A percentile compares a stretch with the other conserved stretches of the same genome.
Conservation (phyloP, 192 early-diverging fungal species). For the Thamnidium elegans region DNA sequence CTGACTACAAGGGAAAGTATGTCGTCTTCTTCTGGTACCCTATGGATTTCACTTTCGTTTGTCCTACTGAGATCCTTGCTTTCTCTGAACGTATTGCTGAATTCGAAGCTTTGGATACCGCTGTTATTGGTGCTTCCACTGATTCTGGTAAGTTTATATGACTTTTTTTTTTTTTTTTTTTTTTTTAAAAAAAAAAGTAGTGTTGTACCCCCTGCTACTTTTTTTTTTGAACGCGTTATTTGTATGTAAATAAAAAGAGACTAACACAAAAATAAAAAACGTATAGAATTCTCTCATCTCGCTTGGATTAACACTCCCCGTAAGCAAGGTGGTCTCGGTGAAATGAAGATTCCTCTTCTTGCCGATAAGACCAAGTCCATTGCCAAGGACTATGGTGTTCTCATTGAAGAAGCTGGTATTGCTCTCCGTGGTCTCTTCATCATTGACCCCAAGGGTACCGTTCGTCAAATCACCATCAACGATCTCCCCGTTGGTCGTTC, state of each 20-base stretch:
- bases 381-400: constrained; percentile 82
- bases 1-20: constrained; percentile 38
- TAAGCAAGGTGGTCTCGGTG: constrained; percentile 89
- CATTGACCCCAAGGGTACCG: constrained; percentile 84
- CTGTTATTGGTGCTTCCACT: constrained; percentile 69
- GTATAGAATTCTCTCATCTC: constrained; percentile 77
- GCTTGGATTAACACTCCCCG: constrained; percentile 84
- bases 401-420: constrained; percentile 73
- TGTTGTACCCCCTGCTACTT: not conserved
- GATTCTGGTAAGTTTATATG: constrained; percentile 40
- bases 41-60: constrained; percentile 88
- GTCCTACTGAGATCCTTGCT: constrained; percentile 93
- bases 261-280: not conserved
- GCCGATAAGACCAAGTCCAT: constrained; percentile 77
- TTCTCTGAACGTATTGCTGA: constrained; percentile 83
- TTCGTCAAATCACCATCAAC: constrained; percentile 86
- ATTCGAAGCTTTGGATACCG: constrained; percentile 77
- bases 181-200: not conserved
- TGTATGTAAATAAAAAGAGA: not conserved
- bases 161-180: not conserved
- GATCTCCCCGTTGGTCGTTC: constrained; percentile 85
- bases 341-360: constrained; percentile 85
- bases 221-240: constrained; percentile 27
- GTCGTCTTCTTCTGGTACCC: constrained; percentile 67
- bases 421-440: constrained; percentile 88